Evolutionary conservation across 768 basidiomycete species (phyloP).

Genomic region (Auricularia heimuer): DNA sequence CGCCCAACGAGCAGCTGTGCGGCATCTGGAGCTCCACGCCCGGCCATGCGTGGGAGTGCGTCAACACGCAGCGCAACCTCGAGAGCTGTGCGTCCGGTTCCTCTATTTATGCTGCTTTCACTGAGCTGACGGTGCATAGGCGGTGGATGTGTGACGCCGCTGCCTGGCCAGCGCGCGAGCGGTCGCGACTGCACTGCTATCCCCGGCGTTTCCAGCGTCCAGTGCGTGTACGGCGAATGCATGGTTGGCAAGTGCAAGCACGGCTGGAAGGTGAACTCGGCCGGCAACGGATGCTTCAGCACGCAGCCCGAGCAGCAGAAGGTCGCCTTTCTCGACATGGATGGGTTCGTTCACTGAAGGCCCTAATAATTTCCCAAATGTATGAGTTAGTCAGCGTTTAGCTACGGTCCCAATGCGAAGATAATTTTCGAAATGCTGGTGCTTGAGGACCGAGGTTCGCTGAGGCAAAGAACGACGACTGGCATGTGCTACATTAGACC

Average conservation of each 20-base stretch:
- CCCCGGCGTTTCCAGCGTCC: slow-evolving; percentile 38
- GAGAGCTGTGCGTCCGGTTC: slow-evolving; percentile 38
- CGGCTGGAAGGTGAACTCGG: slow-evolving; percentile 20
- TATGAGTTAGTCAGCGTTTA: too few species aligned
- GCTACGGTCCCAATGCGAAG: too few species aligned
- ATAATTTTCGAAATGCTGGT: too few species aligned
- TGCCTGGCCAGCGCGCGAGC: slow-evolving; percentile 17
- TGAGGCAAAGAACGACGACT: too few species aligned
- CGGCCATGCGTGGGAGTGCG: slow-evolving; percentile 35
- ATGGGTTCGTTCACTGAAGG: background rate
- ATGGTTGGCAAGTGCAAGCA: slow-evolving; percentile 35
- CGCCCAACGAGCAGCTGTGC: slow-evolving; percentile 31
- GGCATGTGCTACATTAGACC: too few species aligned
- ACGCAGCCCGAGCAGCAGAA: background rate
- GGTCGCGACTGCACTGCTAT: slow-evolving; percentile 43
- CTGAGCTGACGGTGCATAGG: slow-evolving; percentile 20
- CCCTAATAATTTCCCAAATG: background rate
- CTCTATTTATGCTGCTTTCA: background rate
- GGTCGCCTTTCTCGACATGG: background rate
- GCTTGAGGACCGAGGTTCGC: too few species aligned
- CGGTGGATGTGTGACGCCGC: slow-evolving; percentile 35
- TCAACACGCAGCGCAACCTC: slow-evolving; percentile 36
- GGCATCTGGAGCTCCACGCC: slow-evolving; percentile 26
- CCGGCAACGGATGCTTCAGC: background rate
- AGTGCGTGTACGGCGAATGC: slow-evolving; percentile 36